Conservation (phyloP, 805 yeast genomes). For the Zygoascus bituminiphila region DNA sequence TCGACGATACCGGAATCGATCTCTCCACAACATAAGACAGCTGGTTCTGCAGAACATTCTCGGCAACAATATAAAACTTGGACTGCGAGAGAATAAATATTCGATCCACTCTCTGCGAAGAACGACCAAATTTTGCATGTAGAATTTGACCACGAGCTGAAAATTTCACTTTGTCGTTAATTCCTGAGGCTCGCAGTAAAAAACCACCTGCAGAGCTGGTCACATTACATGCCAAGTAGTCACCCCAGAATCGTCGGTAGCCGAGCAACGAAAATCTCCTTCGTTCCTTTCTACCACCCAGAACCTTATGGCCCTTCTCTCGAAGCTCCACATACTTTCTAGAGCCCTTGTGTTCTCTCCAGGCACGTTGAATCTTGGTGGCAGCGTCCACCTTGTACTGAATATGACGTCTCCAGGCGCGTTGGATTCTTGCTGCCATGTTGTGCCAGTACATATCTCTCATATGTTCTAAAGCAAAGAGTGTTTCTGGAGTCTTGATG, state of each 20-base stretch:
- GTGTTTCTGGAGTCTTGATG: slow-evolving; percentile 92
- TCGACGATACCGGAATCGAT: slow-evolving; percentile 48
- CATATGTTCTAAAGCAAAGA: slow-evolving; percentile 92
- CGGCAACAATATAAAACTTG: slow-evolving; percentile 62
- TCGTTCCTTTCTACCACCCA: slow-evolving; percentile 77
- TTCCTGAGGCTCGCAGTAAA: slow-evolving; percentile 58
- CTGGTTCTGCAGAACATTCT: slow-evolving; percentile 56
- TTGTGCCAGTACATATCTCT: slow-evolving; percentile 96
- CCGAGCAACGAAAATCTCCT: slow-evolving; percentile 83
- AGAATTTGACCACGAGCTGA: slow-evolving; percentile 77
- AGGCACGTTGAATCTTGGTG: slow-evolving; percentile 65
- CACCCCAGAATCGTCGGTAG: slow-evolving; percentile 87
- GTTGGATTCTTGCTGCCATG: slow-evolving; percentile 95
- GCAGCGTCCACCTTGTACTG: slow-evolving; percentile 84
- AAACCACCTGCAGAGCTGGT: slow-evolving; percentile 69
- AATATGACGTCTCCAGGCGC: slow-evolving; percentile 87
- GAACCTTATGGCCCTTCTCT: slow-evolving; percentile 67
- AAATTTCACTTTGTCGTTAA: slow-evolving; percentile 61
- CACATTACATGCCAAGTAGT: slow-evolving; percentile 79
- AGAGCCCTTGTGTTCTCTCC: slow-evolving; percentile 75
- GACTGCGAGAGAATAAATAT: slow-evolving; percentile 57
- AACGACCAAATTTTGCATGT: slow-evolving; percentile 83
- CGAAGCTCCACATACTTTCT: slow-evolving; percentile 76
- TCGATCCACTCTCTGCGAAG: slow-evolving; percentile 70
- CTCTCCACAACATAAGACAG: slow-evolving; percentile 54